A percentile compares a stretch with the other conserved stretches of the same genome.
Conservation (phyloP, 306 rosid species). For the Boehmeria nivea region DNA sequence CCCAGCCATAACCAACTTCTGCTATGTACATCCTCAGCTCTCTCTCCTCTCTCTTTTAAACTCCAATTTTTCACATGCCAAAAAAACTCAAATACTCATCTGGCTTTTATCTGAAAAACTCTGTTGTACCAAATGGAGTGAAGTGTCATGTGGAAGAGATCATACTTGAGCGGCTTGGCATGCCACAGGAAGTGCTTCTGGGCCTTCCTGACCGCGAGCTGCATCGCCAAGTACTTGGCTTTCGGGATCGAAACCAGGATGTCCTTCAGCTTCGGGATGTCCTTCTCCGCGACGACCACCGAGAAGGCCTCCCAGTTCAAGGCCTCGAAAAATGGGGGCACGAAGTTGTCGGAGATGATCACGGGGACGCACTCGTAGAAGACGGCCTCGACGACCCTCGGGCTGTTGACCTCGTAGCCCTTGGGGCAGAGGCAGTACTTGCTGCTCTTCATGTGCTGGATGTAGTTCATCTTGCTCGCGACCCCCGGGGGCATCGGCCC, state of each 20-base stretch:
- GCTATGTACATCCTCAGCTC: too few relatives aligned
- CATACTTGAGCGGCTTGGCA: constrained; percentile 68
- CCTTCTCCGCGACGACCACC: constrained; percentile 72
- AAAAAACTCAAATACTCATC: constrained; percentile 19
- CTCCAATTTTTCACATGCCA: too few relatives aligned
- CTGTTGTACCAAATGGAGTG: constrained; percentile 92
- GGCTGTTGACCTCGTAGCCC: constrained; percentile 94
- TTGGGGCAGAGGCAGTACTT: constrained; percentile 92
- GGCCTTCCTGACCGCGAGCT: constrained; percentile 67
- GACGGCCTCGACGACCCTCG: constrained; percentile 80
- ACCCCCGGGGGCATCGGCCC: constrained; percentile 83
- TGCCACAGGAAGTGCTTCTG: constrained; percentile 95
- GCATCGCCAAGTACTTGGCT: constrained; percentile 72
- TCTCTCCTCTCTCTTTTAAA: too few relatives aligned
- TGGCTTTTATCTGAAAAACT: constrained; percentile 70
- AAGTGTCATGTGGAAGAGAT: constrained; percentile 93
- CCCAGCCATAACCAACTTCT: too few relatives aligned
- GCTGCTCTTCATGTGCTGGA: constrained; percentile 86
- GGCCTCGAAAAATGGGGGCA: constrained; percentile 90
- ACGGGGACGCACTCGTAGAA: constrained; percentile 91
- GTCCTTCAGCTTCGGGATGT: constrained; percentile 65
- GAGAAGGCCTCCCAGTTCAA: constrained; percentile 87
- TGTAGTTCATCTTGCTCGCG: constrained; percentile 77
- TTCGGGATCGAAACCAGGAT: constrained; percentile 61
- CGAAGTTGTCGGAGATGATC: constrained; percentile 94